Base-by-base conservation (phyloP, 2,329 filamentous ascomycete genomes). In the Aspergillus udagawae region DNA sequence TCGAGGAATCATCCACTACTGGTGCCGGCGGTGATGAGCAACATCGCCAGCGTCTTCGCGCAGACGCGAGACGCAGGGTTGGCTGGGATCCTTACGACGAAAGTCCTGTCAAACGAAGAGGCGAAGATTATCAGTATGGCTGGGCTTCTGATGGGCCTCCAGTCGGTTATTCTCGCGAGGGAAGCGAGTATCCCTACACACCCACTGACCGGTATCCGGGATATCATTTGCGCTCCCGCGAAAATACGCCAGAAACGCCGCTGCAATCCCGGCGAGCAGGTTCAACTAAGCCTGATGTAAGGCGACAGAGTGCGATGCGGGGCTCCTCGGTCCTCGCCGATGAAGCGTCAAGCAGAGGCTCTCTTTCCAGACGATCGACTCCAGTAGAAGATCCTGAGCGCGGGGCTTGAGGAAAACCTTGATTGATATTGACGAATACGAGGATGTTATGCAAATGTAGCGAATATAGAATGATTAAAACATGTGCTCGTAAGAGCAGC, bases 41-140 rank as follows among this genome's bases (percentile, higher is more conserved):
- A 32, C 77, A 85, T 54, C 82, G 87, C 6, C 83, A 83, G 53
- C 79, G 81, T 0, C 78, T 86, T 1, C 79, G 87, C 14, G 75
- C 80, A 3, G 84, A 88, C 60, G 87, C 87, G 3, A 72, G 84
- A 23, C 75, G 80, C 51, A 77, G 84, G 50, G 85, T 90, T 0
- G 87, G 87, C 12, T 90, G 88, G 73, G 87, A 90, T 67, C 87
- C 87, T 0, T 90, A 89, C 68, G 84, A 89, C 58, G 87, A 90
- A 68, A 87, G 83, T 56, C 87, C 87, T 0, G 77, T 89, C 52
- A 89, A 89, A 68, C 77, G 80, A 12, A 77, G 84, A 2, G 84
- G 85, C 2, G 86, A 89, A 66, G 84, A 86, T n/a, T 88, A 88
- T 62, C 80, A 86, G 50, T 81, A 83, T 54, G 64, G 62, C 71